Base-by-base conservation (phyloP, 1,139 yeast species). In the Blastobotrys malaysiensis region DNA sequence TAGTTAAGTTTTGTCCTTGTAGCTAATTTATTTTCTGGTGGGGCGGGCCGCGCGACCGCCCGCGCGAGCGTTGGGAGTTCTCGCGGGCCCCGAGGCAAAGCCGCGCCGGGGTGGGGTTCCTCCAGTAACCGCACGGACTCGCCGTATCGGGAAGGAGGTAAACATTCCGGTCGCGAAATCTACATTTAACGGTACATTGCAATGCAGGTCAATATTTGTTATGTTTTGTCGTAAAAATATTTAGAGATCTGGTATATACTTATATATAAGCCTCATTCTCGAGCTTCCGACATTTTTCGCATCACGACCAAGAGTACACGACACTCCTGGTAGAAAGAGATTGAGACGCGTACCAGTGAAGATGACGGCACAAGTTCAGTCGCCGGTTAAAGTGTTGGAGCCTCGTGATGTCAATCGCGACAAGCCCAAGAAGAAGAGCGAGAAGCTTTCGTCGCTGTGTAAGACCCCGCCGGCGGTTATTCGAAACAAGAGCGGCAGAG, bases 381-480 rank as follows among this genome's bases (percentile, higher is more conserved):
- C 47, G 31, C 53, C 60, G 24, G 49, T 55, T 16, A 50, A 52
- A 43, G 61, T 54, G 27, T 59, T 60, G 31, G 59, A 54, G 9
- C 52, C 55, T 11, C 52, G 57, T n/a, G 59, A 60, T 43, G 51
- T 52, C 21, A 60, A 60, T 44, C 39, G 46, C 51, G 52, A 51
- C 21, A 48, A 52, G 39, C 39, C 39, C 39, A 43, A 51, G 49
- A 36, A 87, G 78, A 86, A 85, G 77, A 88, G 86, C 73, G 96
- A 88, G 69, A 90, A 90, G 68, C 76, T 88, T 50, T 86, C 96
- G 1, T 82, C 96, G 1, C 76, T 91, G 53, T 91, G 98, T 70
- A 89, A 89, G 71, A 91, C 97, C 3, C 97, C 98, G 2, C 97
- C 98, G 43, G 86, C 96, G 16, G 81, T 89, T 59, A 95, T 93